Evolutionary conservation across 78 protist species (phyloP).

Genomic region (Dictyostelium brefeldianum): DNA sequence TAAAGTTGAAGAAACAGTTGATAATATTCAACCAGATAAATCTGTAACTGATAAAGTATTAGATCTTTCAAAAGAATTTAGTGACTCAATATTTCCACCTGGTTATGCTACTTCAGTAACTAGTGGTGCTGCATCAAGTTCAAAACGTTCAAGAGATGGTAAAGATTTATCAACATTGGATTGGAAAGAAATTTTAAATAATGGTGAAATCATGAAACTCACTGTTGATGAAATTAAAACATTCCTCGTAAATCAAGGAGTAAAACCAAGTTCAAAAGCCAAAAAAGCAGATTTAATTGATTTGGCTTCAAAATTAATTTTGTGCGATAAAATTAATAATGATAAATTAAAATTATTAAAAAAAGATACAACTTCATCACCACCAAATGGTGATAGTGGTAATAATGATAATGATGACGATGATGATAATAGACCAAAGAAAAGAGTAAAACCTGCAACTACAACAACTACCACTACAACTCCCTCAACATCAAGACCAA

Average conservation of each 20-base stretch:
- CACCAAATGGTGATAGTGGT: neutral
- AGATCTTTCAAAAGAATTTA: conserved; percentile 18
- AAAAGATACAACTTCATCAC: neutral
- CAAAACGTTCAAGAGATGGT: conserved; percentile 49
- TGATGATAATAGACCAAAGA: neutral
- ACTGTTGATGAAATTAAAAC: conserved; percentile 38
- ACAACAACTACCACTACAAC: neutral
- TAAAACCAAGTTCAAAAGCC: conserved; percentile 28
- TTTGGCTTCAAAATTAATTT: neutral
- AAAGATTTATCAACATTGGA: conserved; percentile 25
- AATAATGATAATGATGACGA: neutral
- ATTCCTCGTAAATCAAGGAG: conserved; percentile 35
- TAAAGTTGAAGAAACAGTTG: conserved; percentile 41
- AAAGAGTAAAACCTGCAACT: conserved; percentile 12
- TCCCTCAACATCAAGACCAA: neutral
- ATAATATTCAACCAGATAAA: conserved; percentile 56
- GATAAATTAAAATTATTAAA: conserved; percentile 21
- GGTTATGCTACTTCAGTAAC: conserved; percentile 13
- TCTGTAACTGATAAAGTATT: neutral
- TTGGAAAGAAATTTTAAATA: conserved; percentile 36
- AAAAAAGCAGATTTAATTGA: conserved; percentile 74
- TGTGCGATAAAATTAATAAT: conserved; percentile 1
- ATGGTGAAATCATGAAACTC: conserved; percentile 47
- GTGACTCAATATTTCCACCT: conserved; percentile 26
- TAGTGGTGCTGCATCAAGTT: neutral